phyloP scores from a whole-genome alignment of 2,329 filamentous ascomycete species.

The Clarireedia hainanense region DNA sequence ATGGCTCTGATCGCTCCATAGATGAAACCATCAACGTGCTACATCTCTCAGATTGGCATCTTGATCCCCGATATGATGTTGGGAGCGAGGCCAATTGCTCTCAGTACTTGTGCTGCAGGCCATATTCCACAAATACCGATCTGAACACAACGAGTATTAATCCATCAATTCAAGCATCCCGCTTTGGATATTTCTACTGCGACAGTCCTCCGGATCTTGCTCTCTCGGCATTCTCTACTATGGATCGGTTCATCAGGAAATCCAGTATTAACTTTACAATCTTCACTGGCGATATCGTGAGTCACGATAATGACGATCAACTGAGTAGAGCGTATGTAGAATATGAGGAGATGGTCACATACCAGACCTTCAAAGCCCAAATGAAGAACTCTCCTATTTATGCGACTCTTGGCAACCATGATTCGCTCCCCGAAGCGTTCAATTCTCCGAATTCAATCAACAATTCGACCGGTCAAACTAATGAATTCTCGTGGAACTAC shows the following conservation, averaged over 20 bases:
- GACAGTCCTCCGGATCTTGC: constrained; percentile 9
- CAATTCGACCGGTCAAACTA: constrained; percentile 3
- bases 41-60: constrained; percentile 28
- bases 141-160: constrained; percentile 3
- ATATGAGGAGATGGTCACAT: constrained; percentile 25
- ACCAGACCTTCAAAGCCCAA: constrained; percentile 23
- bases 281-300: constrained; percentile 29
- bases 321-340: constrained; percentile 24
- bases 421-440: constrained; percentile 7
- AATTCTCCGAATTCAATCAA: constrained; percentile 3
- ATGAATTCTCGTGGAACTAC: constrained; percentile 10
- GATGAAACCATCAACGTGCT: constrained; percentile 18
- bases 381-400: constrained; percentile 23
- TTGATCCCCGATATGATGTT: constrained; percentile 27
- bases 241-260: constrained; percentile 10
- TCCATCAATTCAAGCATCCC: constrained; percentile 2
- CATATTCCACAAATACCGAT: constrained; percentile 5
- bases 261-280: constrained; percentile 22
- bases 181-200: constrained; percentile 8
- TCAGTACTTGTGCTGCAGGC: constrained; percentile 23
- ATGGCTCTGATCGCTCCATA: not conserved
- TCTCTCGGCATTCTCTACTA: constrained; percentile 10
- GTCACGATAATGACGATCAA: constrained; percentile 23
- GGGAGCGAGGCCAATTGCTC: constrained; percentile 27
- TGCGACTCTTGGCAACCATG: constrained; percentile 26